Percentiles rank a stretch among this genome's conserved stretches.
Conservation (phyloP, 441 rosid species). For the Syzygium syzygioides region DNA sequence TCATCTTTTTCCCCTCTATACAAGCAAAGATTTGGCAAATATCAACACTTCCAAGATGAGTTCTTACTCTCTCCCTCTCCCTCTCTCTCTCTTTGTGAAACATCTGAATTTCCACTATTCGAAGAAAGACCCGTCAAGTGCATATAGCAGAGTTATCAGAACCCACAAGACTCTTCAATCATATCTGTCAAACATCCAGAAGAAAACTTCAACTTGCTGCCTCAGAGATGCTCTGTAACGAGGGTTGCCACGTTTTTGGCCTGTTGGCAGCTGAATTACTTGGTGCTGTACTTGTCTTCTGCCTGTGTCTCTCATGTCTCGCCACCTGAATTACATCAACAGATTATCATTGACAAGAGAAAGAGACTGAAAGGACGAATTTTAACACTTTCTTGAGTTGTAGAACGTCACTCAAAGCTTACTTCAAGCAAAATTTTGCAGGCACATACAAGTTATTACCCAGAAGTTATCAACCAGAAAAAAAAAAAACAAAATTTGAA, state of each 20-base stretch:
- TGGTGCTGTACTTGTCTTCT: constrained; percentile 26
- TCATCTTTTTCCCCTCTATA: neutral
- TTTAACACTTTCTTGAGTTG: neutral
- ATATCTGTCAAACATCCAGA: neutral
- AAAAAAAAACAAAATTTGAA: neutral
- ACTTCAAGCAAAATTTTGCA: neutral
- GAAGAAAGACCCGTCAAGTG: neutral
- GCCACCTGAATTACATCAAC: constrained; percentile 18
- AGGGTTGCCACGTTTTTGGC: constrained; percentile 86
- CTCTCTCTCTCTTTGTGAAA: neutral
- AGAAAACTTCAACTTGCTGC: constrained; percentile 27
- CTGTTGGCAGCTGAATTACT: constrained; percentile 29
- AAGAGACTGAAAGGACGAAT: neutral
- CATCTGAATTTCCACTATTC: neutral
- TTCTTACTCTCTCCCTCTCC: neutral
- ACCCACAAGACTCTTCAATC: neutral
- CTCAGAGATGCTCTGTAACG: constrained; percentile 81
- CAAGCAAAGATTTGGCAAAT: neutral
- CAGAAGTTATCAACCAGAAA: neutral
- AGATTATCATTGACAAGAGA: neutral
- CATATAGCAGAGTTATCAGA: neutral
- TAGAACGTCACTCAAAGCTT: neutral
- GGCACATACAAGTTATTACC: neutral
- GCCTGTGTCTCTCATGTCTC: constrained; percentile 43
- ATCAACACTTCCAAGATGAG: neutral